Conservation (phyloP, 176 grass and related monocot genomes). For the Zoysia japonica region DNA sequence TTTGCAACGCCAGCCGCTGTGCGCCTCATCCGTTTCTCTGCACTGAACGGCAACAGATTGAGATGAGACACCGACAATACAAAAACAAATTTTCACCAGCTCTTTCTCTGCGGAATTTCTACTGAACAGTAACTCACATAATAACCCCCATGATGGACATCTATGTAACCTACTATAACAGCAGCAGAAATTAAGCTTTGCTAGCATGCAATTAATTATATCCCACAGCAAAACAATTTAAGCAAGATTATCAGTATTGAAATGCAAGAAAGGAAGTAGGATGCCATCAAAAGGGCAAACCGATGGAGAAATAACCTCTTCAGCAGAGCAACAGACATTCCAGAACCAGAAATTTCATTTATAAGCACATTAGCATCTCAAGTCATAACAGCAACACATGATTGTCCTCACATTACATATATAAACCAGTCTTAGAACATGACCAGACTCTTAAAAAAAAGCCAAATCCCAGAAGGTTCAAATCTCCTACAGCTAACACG, state of each 20-base stretch:
- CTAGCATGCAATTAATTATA: no score
- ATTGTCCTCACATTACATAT: conserved; percentile 27
- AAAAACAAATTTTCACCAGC: no score
- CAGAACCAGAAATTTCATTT: neutral
- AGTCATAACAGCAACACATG: conserved; percentile 22
- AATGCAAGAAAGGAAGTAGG: no score
- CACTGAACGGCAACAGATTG: neutral
- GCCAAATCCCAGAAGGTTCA: neutral
- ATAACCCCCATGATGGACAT: no score
- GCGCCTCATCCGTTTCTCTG: neutral
- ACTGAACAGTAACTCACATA: no score
- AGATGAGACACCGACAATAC: neutral
- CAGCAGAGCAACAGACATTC: neutral
- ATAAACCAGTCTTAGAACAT: conserved; percentile 2
- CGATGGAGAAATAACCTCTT: no score
- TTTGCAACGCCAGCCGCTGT: neutral
- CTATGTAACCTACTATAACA: no score
- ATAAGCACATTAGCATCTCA: neutral
- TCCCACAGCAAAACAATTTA: no score
- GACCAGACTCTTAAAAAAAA: neutral
- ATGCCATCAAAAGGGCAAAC: no score
- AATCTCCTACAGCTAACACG: neutral
- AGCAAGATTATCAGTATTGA: no score
- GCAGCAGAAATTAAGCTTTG: no score
- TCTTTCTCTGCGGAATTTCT: no score